Percentiles rank a stretch among this genome's conserved stretches.
Conservation (phyloP, 805 yeast species). For the Diddensiella santjacobensis region DNA sequence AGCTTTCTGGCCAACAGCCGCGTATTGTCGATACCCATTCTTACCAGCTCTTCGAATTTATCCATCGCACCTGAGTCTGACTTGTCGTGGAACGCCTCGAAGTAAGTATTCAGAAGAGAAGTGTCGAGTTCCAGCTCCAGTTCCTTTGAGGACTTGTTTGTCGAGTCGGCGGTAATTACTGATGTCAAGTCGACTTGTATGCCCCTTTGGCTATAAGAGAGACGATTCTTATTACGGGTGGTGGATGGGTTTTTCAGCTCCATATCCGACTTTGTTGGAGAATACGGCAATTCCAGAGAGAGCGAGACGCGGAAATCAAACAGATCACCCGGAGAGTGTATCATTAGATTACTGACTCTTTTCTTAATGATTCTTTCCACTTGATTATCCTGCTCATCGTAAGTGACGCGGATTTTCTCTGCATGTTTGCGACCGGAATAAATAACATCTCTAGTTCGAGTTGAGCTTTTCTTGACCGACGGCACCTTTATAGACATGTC, state of each 20-base stretch:
- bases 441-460: slow-evolving; percentile 18
- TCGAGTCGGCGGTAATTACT: slow-evolving; percentile 24
- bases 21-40: slow-evolving; percentile 59
- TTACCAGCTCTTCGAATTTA: slow-evolving; percentile 55
- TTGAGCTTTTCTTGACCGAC: slow-evolving; percentile 1
- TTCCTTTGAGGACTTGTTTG: slow-evolving; percentile 34
- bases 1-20: slow-evolving; percentile 37
- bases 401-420: slow-evolving; percentile 28
- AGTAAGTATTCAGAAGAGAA: slow-evolving; percentile 39
- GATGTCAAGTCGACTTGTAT: slow-evolving; percentile 32
- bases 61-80: slow-evolving; percentile 42
- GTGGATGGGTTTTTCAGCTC: slow-evolving; percentile 49
- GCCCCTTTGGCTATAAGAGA: slow-evolving; percentile 66
- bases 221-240: slow-evolving; percentile 68
- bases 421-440: slow-evolving; percentile 12
- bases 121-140: slow-evolving; percentile 52
- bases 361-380: slow-evolving; percentile 69
- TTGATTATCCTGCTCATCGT: slow-evolving; percentile 26
- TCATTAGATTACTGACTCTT: slow-evolving; percentile 65
- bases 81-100: slow-evolving; percentile 34
- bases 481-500: slow-evolving; percentile 16
- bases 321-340: slow-evolving; percentile 71
- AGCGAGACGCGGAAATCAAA: slow-evolving; percentile 75
- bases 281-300: slow-evolving; percentile 65
- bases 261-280: slow-evolving; percentile 12